phyloP scores from a whole-genome alignment of 2,329 filamentous ascomycete species.

The Fusarium tuaranense region DNA sequence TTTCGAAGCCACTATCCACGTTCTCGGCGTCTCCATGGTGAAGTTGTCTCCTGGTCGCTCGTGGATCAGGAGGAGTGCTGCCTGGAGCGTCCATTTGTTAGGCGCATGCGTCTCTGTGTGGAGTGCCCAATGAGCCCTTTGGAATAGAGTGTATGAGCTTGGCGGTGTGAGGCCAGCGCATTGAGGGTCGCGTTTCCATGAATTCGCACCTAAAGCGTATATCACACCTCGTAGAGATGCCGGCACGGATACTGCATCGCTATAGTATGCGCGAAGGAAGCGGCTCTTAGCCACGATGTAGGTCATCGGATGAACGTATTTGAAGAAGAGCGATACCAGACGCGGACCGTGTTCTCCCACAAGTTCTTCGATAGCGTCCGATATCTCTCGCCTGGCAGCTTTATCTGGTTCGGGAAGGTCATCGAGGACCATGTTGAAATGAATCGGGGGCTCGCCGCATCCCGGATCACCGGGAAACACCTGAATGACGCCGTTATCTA shows the following conservation, averaged over 20 bases:
- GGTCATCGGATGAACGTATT: conserved; percentile 53
- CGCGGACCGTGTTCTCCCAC: conserved; percentile 46
- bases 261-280: conserved; percentile 47
- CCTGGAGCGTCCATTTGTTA: conserved; percentile 52
- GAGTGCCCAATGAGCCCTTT: conserved; percentile 47
- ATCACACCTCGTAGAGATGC: conserved; percentile 51
- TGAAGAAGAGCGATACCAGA: conserved; percentile 53
- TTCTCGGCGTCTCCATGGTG: conserved; percentile 53
- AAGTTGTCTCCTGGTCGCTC: conserved; percentile 51
- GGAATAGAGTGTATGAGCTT: conserved; percentile 46
- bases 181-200: neutral
- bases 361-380: conserved; percentile 49
- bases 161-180: conserved; percentile 45
- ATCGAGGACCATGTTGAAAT: conserved; percentile 53
- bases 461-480: conserved; percentile 19
- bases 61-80: conserved; percentile 52
- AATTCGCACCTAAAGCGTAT: conserved; percentile 9
- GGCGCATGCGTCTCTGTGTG: conserved; percentile 53
- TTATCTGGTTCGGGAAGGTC: conserved; percentile 51
- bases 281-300: conserved; percentile 51
- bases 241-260: conserved; percentile 47
- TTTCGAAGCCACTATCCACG: conserved; percentile 52
- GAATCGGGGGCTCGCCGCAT: conserved; percentile 47
- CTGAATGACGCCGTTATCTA: conserved; percentile 14
- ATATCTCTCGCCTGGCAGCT: conserved; percentile 45